Evolutionary conservation across 495 filamentous ascomycete genomes (phyloP), one percentile per base, ranked within the genome.

Genomic region (Friedmanniomyces simplex): DNA sequence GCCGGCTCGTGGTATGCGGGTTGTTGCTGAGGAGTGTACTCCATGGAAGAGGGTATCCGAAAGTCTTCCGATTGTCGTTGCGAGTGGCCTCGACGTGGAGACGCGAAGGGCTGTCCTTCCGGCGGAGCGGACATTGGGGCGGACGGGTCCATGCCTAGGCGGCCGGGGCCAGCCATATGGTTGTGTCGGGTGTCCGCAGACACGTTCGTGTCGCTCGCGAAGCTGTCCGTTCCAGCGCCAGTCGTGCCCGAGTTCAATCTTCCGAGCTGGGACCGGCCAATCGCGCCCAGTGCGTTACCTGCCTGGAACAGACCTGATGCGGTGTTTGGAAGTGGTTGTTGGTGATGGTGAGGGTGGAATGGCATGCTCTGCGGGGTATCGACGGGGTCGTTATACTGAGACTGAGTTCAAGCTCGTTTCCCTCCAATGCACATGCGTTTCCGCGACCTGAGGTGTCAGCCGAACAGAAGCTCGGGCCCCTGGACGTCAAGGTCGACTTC

Each of bases 11-110:
- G 59, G 66, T 76, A 77, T 50, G 79, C 74, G 36, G 79, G 76
- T 26, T 49, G 39, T 16, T 68, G 67, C 36, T 69, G 71, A 59
- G 74, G 74, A 42, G 67, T 72, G 50, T 79, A 80, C 36, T 84
- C 76, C 21, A 73, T 42, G 78, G 76, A 14, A 10, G 85, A 73
- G 20, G 84, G 80, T 58, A 91, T 84, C 71, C 91, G 88, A 63
- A 91, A 77, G 74, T 94, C 88, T 63, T 91, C 88, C 59, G 79
- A 75, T 47, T 78, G 74, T 49, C 82, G 76, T 26, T 69, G 77
- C 13, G 71, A 68, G 39, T 76, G 73, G 48, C 73, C 67, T 63
- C 81, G 74, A 62, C 81, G 75, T 39, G 77, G 72, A 25, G 76
- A 75, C 28, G 82, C 80, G 67, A 76, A 83, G 20, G 76, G 66